Percentiles rank a stretch among this genome's conserved stretches.
These are phyloP conservation scores for Wallacemonas sp. DNA, from an alignment of 208 protist genomes.

Conservation along the genomic window DNA sequence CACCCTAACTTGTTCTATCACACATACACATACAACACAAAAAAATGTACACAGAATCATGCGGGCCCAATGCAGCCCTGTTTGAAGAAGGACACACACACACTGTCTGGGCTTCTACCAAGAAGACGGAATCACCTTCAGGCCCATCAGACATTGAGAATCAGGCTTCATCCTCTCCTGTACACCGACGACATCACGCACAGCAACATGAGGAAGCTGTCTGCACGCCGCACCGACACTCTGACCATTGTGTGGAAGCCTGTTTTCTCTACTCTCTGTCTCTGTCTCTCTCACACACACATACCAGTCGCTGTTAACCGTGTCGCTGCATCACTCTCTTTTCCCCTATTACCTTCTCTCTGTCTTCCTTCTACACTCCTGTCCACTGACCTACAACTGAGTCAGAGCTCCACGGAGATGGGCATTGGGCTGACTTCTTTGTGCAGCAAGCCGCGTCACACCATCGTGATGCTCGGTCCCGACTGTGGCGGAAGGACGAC, in stretches of 20 bases:
- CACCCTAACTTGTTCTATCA: too few relatives aligned
- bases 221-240: too few relatives aligned
- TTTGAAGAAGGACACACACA: neutral
- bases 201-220: too few relatives aligned
- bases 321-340: slow-evolving; percentile 11
- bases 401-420: neutral
- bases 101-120: neutral
- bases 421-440: neutral
- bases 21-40: too few relatives aligned
- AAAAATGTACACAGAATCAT: too few relatives aligned
- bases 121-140: too few relatives aligned
- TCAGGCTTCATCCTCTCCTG: too few relatives aligned
- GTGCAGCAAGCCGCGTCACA: neutral
- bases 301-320: too few relatives aligned
- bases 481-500: neutral
- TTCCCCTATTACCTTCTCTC: neutral
- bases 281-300: too few relatives aligned
- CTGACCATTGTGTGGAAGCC: too few relatives aligned
- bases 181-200: too few relatives aligned
- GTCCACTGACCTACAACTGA: neutral
- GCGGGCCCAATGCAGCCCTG: neutral
- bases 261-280: neutral
- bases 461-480: neutral
- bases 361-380: neutral
- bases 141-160: too few relatives aligned